Base-by-base conservation (phyloP, 2,329 filamentous ascomycete genomes). In the Nigrograna mackinnonii region DNA sequence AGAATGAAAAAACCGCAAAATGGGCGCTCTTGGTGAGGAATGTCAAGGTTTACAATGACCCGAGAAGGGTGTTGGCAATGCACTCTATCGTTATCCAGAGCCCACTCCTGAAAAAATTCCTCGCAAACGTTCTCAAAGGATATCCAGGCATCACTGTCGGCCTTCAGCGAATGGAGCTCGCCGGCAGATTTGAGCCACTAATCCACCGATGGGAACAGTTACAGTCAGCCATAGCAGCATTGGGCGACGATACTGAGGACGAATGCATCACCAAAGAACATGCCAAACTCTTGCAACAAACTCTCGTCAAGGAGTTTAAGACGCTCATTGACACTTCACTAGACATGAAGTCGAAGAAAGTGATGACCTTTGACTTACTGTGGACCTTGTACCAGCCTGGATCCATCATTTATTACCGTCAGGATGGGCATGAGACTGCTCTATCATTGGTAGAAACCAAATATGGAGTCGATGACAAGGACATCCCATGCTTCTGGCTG, bases 21-120 rank as follows among this genome's bases (percentile, higher is more conserved):
- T 86, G 78, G 56, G 83, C 83, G 2, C 39, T 66, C 7, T 39
- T 66, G 3, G 62, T 64, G 9, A 47, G 62, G 7, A 62, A 85
- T 56, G 70, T 75, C 41, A 64, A 62, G 37, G 60, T 62, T 14
- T 66, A 63, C 48, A 60, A 60, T 19, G 78, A 85, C 57, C 78
- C 80, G 20, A 75, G 77, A 41, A 83, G 82, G 56, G 79, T 79
- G 26, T 74, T 87, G 14, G 71, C 78, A 37, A 75, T 86, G 17
- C 76, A 87, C 55, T 84, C 80, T 28, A 79, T 88, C 44, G 74
- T 85, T 22, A 68, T 88, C 5, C 84, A 88, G 66, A 85, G 79
- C 28, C 82, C 83, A 2, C 71, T 79, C 32, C 67, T 88, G 32
- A 85, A 83, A 64, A 72, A 73, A 4, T 72, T 82, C 4, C 70